A percentile compares a stretch with the other conserved stretches of the same genome.
Evolutionary conservation across 2,329 filamentous ascomycete species (phyloP).

Genomic region (Alternaria dauci): DNA sequence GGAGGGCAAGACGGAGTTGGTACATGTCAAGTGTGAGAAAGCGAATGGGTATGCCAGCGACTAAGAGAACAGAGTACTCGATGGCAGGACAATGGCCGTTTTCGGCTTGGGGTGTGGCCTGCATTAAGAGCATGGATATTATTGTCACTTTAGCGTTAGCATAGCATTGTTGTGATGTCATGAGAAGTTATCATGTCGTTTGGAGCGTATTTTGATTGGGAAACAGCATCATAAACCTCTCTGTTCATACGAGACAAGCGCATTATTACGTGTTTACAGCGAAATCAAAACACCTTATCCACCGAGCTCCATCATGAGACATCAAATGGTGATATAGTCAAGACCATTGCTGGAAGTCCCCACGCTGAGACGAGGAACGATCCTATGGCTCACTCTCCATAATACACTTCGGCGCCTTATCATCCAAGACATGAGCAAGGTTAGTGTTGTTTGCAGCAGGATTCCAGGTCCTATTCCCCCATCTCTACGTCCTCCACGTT

Average conservation of each 20-base stretch:
- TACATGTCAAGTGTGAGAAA: conserved; percentile 53
- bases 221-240: not conserved
- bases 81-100: not conserved
- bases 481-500: not conserved
- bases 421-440: not conserved
- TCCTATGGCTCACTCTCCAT: not conserved
- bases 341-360: no score
- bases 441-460: not conserved
- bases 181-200: not conserved
- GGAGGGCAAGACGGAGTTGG: conserved; percentile 44
- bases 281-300: not conserved
- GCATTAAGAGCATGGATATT: not conserved
- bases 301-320: not conserved
- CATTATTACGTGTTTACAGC: not conserved
- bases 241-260: not conserved
- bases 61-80: conserved; percentile 6
- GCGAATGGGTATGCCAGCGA: conserved; percentile 30
- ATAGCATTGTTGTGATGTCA: conserved; percentile 1
- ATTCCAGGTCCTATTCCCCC: not conserved
- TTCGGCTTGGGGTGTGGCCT: not conserved
- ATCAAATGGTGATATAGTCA: not conserved
- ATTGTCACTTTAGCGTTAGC: conserved; percentile 1
- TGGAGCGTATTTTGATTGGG: not conserved
- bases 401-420: not conserved
- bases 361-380: not conserved